Evolutionary conservation across 495 filamentous ascomycete species (phyloP).

Genomic region (Bryoglossum gracile): DNA sequence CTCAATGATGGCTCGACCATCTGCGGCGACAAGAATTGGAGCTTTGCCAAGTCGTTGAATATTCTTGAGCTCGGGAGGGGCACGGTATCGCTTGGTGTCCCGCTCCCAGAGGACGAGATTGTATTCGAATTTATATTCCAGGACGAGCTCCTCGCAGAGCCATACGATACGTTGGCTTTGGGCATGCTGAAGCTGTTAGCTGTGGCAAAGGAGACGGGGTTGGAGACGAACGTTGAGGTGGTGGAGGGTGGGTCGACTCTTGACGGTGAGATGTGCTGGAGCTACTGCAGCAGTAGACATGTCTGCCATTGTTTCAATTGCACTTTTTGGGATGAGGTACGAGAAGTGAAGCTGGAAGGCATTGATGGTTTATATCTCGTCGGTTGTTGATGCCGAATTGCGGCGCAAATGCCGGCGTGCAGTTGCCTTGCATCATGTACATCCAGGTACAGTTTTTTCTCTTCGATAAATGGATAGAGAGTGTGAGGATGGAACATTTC

Average conservation of each 20-base stretch:
- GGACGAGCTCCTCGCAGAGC: conserved; percentile 74
- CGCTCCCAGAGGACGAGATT: conserved; percentile 67
- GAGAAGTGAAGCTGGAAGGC: neutral
- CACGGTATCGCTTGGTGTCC: conserved; percentile 42
- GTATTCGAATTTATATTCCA: conserved; percentile 72
- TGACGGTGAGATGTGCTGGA: neutral
- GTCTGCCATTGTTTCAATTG: neutral
- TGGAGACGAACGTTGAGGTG: conserved; percentile 10
- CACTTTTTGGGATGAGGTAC: neutral
- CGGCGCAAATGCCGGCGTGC: no score
- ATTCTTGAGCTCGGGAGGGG: conserved; percentile 49
- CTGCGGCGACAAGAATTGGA: conserved; percentile 55
- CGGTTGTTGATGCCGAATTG: no score
- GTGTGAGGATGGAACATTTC: no score
- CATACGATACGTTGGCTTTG: conserved; percentile 79
- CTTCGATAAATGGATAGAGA: no score
- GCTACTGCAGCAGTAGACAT: neutral
- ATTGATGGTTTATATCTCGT: no score
- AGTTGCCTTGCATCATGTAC: no score
- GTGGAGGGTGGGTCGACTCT: conserved; percentile 12
- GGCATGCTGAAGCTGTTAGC: conserved; percentile 57
- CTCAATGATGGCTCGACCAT: conserved; percentile 14
- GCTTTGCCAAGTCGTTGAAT: conserved; percentile 74
- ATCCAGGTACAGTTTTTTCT: no score
- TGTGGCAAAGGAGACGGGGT: neutral